phyloP scores from a whole-genome alignment of 176 grass and related monocot species.

The Oryza meyeriana region DNA sequence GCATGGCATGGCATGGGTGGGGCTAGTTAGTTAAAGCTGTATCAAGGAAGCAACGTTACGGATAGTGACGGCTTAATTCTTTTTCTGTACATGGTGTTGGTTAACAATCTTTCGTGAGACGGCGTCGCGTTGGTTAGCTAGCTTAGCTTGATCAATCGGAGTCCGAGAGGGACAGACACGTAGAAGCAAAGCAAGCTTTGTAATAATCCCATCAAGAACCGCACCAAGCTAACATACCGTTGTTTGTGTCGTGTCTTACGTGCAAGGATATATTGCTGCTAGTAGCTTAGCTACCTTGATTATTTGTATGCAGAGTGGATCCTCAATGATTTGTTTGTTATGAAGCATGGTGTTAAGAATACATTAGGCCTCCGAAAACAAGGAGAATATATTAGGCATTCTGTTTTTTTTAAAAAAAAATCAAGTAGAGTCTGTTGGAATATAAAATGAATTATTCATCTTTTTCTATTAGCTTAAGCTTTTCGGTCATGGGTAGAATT shows the following conservation, averaged over 20 bases:
- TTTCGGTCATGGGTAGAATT: no score
- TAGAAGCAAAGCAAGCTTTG: constrained; percentile 26
- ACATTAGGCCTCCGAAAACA: no score
- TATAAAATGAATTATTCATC: no score
- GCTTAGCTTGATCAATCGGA: neutral
- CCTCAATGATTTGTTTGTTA: neutral
- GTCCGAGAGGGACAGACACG: constrained; percentile 2
- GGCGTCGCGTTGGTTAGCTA: neutral
- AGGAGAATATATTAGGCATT: no score
- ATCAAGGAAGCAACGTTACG: constrained; percentile 19
- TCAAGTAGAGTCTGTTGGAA: no score
- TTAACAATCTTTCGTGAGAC: constrained; percentile 6
- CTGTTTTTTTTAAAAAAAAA: no score
- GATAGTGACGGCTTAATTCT: neutral
- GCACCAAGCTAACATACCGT: neutral
- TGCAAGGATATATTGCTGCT: neutral
- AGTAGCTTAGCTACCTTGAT: neutral
- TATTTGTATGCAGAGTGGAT: neutral
- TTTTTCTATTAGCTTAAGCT: no score
- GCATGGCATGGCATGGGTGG: neutral
- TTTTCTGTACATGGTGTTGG: neutral
- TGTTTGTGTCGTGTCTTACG: neutral
- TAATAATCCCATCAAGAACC: constrained; percentile 6
- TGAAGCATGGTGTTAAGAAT: neutral
- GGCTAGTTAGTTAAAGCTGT: constrained; percentile 31